Conservation (phyloP, 257 asterid genomes). For the Solanum rostratum region DNA sequence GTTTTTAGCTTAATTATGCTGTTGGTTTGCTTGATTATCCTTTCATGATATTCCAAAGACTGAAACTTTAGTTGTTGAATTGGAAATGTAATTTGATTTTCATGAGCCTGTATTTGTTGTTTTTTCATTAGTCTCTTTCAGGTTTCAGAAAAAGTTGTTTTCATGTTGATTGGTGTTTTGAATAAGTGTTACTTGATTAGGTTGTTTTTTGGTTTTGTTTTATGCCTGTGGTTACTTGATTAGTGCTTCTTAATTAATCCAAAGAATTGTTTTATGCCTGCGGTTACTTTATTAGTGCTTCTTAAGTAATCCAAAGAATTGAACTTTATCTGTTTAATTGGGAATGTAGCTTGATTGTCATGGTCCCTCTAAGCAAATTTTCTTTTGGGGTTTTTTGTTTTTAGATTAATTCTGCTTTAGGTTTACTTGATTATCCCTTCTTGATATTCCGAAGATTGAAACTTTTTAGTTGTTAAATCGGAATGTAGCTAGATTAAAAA, state of each 20-base stretch:
- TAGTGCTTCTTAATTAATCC: not conserved
- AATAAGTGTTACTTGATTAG: not conserved
- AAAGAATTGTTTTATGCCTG: too few species aligned
- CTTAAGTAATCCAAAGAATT: not conserved
- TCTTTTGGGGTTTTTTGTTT: not conserved
- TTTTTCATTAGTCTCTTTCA: not conserved
- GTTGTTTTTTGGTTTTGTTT: not conserved
- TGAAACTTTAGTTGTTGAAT: not conserved
- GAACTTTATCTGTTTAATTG: not conserved
- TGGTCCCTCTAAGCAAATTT: not conserved
- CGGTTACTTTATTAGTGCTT: not conserved
- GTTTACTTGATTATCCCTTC: not conserved
- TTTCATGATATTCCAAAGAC: not conserved
- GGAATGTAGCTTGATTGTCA: not conserved
- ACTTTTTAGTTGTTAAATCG: not conserved
- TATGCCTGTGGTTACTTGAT: not conserved
- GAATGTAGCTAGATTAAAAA: not conserved
- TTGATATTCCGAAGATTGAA: not conserved
- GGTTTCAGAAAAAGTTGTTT: not conserved
- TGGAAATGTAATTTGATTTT: not conserved
- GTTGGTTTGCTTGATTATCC: not conserved
- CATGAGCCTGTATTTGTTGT: not conserved
- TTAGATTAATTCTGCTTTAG: not conserved
- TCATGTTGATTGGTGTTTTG: not conserved
- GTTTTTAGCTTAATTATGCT: not conserved